Conservation (phyloP, 73 alveolate species). For the Symbiodinium pilosum region DNA sequence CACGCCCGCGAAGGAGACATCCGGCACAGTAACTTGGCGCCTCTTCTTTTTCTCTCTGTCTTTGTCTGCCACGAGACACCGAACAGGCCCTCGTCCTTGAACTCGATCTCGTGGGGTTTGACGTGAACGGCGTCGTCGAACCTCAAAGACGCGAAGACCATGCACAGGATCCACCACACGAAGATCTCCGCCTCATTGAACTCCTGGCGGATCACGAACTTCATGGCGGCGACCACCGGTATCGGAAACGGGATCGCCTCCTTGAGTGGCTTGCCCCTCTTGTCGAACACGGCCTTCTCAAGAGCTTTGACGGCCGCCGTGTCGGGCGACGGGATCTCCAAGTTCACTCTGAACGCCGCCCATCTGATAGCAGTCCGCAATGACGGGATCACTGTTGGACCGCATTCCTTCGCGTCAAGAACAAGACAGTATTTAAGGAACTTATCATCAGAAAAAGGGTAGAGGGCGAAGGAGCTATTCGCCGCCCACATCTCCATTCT, state of each 20-base stretch:
- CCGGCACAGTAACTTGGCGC: background rate
- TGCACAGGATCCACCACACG: background rate
- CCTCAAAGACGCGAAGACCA: constrained; percentile 2
- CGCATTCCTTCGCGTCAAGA: background rate
- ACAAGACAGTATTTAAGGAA: background rate
- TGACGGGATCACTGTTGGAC: background rate
- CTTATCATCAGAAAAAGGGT: background rate
- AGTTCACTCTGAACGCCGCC: background rate
- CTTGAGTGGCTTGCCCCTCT: background rate
- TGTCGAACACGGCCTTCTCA: background rate
- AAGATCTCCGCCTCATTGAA: background rate
- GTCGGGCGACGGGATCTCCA: background rate
- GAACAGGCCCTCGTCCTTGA: background rate
- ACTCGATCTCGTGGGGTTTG: background rate
- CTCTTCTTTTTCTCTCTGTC: background rate
- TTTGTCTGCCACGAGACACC: constrained; percentile 38
- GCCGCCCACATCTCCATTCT: background rate
- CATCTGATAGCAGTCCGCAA: background rate
- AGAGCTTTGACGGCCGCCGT: background rate
- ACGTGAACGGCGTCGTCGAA: constrained; percentile 46
- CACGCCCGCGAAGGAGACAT: background rate
- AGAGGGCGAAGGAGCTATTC: background rate
- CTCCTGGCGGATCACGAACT: background rate
- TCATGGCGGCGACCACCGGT: background rate
- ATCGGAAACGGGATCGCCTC: background rate